Evolutionary conservation across 371 early-diverging fungal species (phyloP), one percentile per base, ranked within the genome.

Genomic region (Racocetra persica): DNA sequence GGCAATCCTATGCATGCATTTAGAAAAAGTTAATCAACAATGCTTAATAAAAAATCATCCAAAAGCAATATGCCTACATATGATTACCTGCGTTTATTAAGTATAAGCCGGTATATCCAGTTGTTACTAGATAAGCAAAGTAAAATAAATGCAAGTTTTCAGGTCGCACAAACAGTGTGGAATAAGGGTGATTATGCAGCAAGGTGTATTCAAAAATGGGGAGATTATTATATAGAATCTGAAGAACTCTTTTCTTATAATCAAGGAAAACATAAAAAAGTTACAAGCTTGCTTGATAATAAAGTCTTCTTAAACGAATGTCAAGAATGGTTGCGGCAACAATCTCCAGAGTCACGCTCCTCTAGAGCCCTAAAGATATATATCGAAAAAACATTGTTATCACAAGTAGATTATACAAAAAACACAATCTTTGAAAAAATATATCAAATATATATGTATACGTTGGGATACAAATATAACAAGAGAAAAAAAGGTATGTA

Each of bases 341-440:
- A 72, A 72, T 52, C 16, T n/a, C 52, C 73, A 72, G 52, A 72
- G 22, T 49, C 32, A 0, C 24, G 26, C 24, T 18, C n/a, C 2
- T 36, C 66, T n/a, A 36, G 18, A 36, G n/a, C 28, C 13, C 38
- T 72, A 24, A 72, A 72, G 24, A 24, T 36, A 18, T 52, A 72
- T 55, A 72, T 72, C 52, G 32, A 36, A 72, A 72, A 26, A 71
- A 72, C 54, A 22, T 6, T 72, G 24, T 75, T 75, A 59, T 22
- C 76, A 8, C 57, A 75, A 16, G 18, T 59, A n/a, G 59, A 75
- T 22, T 59, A 59, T 18, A 55, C 57, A 59, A 57, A 36, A 22
- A 51, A 59, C 14, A 75, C 28, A 38, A 75, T 75, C 59, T 55
- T n/a, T 41, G n/a, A 60, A 54, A 49, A 75, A 60, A 75, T 60